Evolutionary conservation across 2,329 filamentous ascomycete species (phyloP).

Genomic region (Calycina herbarum): DNA sequence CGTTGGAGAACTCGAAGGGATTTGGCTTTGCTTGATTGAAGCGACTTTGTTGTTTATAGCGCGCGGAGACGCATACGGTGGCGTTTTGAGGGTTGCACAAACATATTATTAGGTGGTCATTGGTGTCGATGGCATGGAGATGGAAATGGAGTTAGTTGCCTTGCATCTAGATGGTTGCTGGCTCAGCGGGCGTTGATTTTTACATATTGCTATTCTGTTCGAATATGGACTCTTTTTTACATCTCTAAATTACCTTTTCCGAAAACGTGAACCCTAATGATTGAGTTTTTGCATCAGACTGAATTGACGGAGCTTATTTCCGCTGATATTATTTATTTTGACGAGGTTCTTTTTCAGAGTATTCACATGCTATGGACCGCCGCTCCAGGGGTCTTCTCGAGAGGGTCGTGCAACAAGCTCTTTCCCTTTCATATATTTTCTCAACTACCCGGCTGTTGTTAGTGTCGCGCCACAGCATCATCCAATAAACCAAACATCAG

Average conservation of each 20-base stretch:
- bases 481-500: too few relatives aligned
- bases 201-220: not conserved
- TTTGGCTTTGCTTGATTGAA: conserved; percentile 70
- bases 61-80: not conserved
- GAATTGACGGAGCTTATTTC: too few relatives aligned
- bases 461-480: too few relatives aligned
- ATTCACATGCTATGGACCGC: too few relatives aligned
- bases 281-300: too few relatives aligned
- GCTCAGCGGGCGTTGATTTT: not conserved
- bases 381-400: too few relatives aligned
- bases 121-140: not conserved
- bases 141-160: not conserved
- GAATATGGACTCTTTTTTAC: too few relatives aligned
- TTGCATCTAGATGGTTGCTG: conserved; percentile 3
- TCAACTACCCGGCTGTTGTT: too few relatives aligned
- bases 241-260: not conserved
- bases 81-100: not conserved
- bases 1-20: conserved; percentile 82
- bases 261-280: not conserved
- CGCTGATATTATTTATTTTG: too few relatives aligned
- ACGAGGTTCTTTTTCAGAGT: too few relatives aligned
- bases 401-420: too few relatives aligned
- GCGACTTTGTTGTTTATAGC: not conserved
- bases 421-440: too few relatives aligned
- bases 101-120: not conserved